phyloP scores from a whole-genome alignment of 441 rosid species.

The Arabidopsis lyrata region DNA sequence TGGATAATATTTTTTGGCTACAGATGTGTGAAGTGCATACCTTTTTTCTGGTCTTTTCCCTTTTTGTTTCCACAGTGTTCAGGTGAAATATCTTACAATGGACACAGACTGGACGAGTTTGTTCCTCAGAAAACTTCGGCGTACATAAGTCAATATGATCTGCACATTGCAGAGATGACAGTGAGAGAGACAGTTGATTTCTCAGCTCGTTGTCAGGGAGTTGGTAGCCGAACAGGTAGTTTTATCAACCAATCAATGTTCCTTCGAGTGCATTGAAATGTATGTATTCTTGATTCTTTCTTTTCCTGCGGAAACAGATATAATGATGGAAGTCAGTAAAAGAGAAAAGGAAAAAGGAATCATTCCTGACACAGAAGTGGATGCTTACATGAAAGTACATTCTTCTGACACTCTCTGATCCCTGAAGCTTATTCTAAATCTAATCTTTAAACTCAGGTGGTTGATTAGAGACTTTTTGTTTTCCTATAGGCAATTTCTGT shows the following conservation, averaged over 20 bases:
- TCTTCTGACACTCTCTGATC: background rate
- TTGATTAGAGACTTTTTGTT: background rate
- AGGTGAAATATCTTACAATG: slow-evolving; percentile 67
- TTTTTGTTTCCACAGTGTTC: slow-evolving; percentile 43
- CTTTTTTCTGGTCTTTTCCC: slow-evolving; percentile 6
- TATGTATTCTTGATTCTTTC: background rate
- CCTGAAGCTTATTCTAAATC: slow-evolving; percentile 1
- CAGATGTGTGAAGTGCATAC: slow-evolving; percentile 25
- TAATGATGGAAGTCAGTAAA: slow-evolving; percentile 59
- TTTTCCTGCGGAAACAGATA: slow-evolving; percentile 45
- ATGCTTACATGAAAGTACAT: slow-evolving; percentile 71
- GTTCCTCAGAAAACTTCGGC: slow-evolving; percentile 69
- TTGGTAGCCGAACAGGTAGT: slow-evolving; percentile 63
- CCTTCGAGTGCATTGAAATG: background rate
- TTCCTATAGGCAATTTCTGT: slow-evolving; percentile 56
- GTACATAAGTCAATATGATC: slow-evolving; percentile 71
- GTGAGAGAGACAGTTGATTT: slow-evolving; percentile 71
- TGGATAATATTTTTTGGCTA: background rate
- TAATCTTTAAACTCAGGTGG: background rate
- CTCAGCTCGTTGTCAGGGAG: slow-evolving; percentile 69
- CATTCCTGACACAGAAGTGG: slow-evolving; percentile 64
- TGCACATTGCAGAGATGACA: slow-evolving; percentile 77
- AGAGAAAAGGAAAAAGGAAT: slow-evolving; percentile 66
- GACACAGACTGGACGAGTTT: slow-evolving; percentile 60
- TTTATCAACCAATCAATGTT: slow-evolving; percentile 18